Evolutionary conservation across 768 basidiomycete species (phyloP), one percentile per base, ranked within the genome.

Genomic region (Zangia roseola): DNA sequence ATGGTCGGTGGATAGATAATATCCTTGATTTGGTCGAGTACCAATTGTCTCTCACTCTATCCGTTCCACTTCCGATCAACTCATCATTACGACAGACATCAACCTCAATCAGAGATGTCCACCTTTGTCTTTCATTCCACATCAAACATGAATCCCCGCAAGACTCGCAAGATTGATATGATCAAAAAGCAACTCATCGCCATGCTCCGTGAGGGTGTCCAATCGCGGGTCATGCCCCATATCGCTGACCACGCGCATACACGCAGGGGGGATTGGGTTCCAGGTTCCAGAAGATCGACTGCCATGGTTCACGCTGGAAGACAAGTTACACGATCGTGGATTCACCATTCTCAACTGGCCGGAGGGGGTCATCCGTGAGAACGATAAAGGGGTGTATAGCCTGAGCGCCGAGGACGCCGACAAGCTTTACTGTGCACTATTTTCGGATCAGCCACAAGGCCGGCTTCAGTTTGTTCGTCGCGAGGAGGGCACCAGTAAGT

Each of bases 251-350:
- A 5, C 13, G n/a, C 30, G 5, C 0, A 13, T 39, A 3, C 3
- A 26, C 43, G 1, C 21, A 57, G 55, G 51, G 3, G 36, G 45
- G 3, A 35, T 57, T 1, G 47, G 50, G 1, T 53, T 57, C 33
- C 20, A n/a, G 16, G n/a, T 53, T 13, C 8, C 45, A 4, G 45
- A 45, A 0, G 36, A 43, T 17, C 51, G 51, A 0, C 51, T 58
- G 0, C 57, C 48, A 0, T 54, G 55, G 57, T 50, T 47, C 2
- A 58, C 52, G 4, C 52, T 58, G 17, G 40, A 54, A n/a, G n/a
- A 8, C 4, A 42, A 57, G 9, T 9, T 53, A 1, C 6, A 6
- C 12, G 50, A 36, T 34, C 36, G 37, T 2, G 51, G 55, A 4
- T 58, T 52, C n/a, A 25, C 0, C 21, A 45, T 56, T 6, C 0